Conservation (phyloP, 2,329 filamentous ascomycete species). For the Claviceps quebecensis region DNA sequence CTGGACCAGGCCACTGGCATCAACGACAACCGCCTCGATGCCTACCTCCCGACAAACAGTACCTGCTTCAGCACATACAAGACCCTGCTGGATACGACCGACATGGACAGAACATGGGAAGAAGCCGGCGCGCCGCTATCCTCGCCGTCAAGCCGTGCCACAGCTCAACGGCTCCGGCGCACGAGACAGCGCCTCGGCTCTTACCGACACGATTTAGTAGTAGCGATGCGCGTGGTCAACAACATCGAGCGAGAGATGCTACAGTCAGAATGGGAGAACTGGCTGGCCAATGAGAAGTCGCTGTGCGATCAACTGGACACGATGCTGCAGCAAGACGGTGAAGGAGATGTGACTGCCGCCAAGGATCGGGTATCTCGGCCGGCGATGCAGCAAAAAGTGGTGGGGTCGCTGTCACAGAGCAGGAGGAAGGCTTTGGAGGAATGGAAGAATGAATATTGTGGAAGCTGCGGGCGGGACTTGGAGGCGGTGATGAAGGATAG, state of each 20-base stretch:
- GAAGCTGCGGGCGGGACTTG: conserved; percentile 38
- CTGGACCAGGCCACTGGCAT: conserved; percentile 49
- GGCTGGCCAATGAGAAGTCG: conserved; percentile 65
- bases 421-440: conserved; percentile 24
- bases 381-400: conserved; percentile 17
- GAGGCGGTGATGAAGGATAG: conserved; percentile 18
- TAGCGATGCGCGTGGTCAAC: conserved; percentile 83
- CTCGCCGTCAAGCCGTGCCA: conserved; percentile 34
- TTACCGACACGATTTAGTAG: conserved; percentile 80
- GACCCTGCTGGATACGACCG: conserved; percentile 41
- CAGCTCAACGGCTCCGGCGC: conserved; percentile 53
- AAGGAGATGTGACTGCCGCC: conserved; percentile 8
- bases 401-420: conserved; percentile 16
- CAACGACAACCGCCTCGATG: conserved; percentile 13
- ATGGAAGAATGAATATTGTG: conserved; percentile 42
- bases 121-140: conserved; percentile 34
- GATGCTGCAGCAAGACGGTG: conserved; percentile 24
- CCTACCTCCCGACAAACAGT: conserved; percentile 29
- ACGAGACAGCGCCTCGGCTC: conserved; percentile 72
- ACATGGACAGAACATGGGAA: conserved; percentile 43
- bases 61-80: conserved; percentile 50
- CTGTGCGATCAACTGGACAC: conserved; percentile 53
- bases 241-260: conserved; percentile 77
- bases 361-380: conserved; percentile 8
- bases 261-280: conserved; percentile 82